Evolutionary conservation across 805 yeast species (phyloP).

Genomic region (Pichia nanzhaoensis): DNA sequence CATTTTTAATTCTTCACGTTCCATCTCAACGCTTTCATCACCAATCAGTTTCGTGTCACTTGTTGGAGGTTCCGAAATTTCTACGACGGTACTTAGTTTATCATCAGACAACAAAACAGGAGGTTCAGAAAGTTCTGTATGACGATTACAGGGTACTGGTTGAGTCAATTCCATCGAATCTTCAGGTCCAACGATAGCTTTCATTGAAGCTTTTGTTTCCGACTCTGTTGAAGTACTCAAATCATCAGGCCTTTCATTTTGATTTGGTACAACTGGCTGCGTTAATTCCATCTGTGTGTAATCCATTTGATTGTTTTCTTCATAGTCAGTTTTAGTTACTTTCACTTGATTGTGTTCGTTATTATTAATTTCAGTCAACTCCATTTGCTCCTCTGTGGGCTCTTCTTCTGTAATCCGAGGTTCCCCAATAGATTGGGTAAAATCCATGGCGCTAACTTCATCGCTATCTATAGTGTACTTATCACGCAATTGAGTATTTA

Average conservation of each 20-base stretch:
- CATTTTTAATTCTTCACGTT: background rate
- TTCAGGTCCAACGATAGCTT: background rate
- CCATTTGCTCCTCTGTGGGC: background rate
- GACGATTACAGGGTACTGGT: too few relatives aligned
- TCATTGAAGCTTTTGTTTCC: too few relatives aligned
- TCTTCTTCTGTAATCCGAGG: background rate
- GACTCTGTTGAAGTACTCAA: too few relatives aligned
- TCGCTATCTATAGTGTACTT: background rate
- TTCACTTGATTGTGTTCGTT: background rate
- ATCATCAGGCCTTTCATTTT: too few relatives aligned
- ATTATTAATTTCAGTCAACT: too few relatives aligned
- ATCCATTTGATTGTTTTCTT: background rate
- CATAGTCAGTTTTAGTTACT: too few relatives aligned
- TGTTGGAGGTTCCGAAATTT: conserved; percentile 11
- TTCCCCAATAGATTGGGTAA: conserved; percentile 3
- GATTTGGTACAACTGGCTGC: background rate
- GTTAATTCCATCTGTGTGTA: background rate
- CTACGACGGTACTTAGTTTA: conserved; percentile 8
- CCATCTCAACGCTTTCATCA: background rate
- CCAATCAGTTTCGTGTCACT: background rate
- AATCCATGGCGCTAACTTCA: conserved; percentile 3
- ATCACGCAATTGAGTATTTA: background rate
- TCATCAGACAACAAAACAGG: background rate
- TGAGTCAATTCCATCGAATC: background rate
- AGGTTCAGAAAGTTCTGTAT: too few relatives aligned